phyloP scores from a whole-genome alignment of 2,329 filamentous ascomycete genomes.

The Phyllosticta capitalensis region DNA sequence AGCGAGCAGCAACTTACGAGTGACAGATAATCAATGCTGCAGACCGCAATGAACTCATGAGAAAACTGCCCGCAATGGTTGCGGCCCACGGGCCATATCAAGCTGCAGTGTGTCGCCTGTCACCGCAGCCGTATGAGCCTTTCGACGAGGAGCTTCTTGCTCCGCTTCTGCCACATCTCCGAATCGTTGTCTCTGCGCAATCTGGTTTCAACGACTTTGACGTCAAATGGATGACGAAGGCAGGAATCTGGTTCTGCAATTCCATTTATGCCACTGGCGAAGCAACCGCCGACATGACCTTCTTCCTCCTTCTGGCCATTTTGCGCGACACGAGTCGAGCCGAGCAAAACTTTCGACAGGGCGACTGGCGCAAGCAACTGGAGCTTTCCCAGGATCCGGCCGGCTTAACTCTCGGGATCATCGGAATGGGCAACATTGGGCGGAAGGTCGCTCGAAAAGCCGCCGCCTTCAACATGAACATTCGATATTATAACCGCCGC shows the following conservation, averaged over 20 bases:
- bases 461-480: conserved; percentile 34
- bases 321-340: conserved; percentile 36
- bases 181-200: conserved; percentile 39
- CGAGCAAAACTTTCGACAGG: conserved; percentile 29
- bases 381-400: conserved; percentile 34
- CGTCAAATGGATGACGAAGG: conserved; percentile 33
- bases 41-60: neutral
- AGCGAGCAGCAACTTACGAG: neutral
- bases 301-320: conserved; percentile 38
- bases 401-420: conserved; percentile 38
- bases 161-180: conserved; percentile 32
- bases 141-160: conserved; percentile 39
- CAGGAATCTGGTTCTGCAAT: conserved; percentile 46
- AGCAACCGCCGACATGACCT: conserved; percentile 41
- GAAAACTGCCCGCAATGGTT: neutral
- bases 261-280: conserved; percentile 44
- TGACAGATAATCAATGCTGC: conserved; percentile 3
- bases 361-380: conserved; percentile 26
- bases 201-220: conserved; percentile 43
- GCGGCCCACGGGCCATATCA: conserved; percentile 1
- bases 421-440: conserved; percentile 42
- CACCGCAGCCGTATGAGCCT: conserved; percentile 39
- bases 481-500: conserved; percentile 36
- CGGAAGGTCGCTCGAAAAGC: conserved; percentile 34
- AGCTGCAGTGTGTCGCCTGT: conserved; percentile 30